Evolutionary conservation across 495 filamentous ascomycete genomes (phyloP), one percentile per base, ranked within the genome.

Genomic region (Penicillium cosmopolitanum): DNA sequence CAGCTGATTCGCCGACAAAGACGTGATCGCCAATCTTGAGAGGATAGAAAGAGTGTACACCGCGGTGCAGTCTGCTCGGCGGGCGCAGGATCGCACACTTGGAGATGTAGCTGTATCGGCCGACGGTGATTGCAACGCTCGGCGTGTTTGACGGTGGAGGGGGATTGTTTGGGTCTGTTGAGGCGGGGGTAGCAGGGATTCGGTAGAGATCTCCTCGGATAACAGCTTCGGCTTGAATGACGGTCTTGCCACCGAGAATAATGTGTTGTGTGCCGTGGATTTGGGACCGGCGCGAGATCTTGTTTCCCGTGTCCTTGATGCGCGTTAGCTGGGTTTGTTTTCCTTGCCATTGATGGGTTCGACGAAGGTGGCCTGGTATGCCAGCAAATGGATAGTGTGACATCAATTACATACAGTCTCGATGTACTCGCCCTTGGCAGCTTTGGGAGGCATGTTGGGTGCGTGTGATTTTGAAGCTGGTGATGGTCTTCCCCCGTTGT

Each of bases 251-350:
- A 64, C 91, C 94, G 13, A 98, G 91, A 75, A 96, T 96, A 73
- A 98, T 97, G 78, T 98, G 94, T 58, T 94, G 92, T 25, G 93
- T 96, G 68, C 95, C 95, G 72, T 96, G 87, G 63, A 98, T 89
- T 66, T 88, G 86, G 52, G 89, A 87, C 52, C 91, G 90, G 65
- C 95, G 91, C 36, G 93, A 94, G 64, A 98, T 93, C 81, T 97
- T 97, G 83, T 98, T 98, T 62, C 95, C 95, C 28, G 93, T 97
- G 78, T 96, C 93, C 92, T 31, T 96, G 59, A 55, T 56, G n/a
- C 25, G 34, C 40, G 52, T 47, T 51, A 55, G 47, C 60, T 53
- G 47, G 44, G 13, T 51, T 43, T 56, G 25, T 51, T 48, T 25
- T 23, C 10, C 10, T 46, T 48, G 19, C 18, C 9, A 8, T 48